Base-by-base conservation (phyloP, 805 yeast species). In the Wickerhamiella alocasiicola region DNA sequence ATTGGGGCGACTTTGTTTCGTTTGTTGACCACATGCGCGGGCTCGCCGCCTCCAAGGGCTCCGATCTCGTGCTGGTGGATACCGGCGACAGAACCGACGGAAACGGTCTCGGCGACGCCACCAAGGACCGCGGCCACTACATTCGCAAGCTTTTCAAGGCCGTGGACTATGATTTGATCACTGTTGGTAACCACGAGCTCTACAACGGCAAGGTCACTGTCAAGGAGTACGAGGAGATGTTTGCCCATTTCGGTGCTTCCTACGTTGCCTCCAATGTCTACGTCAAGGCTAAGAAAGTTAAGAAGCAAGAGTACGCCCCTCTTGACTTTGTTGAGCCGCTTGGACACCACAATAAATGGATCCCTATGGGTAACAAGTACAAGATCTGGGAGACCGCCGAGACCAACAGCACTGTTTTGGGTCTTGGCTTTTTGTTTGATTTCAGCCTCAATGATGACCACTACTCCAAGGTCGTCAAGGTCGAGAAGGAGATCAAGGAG, bases 71-170 rank as follows among this genome's bases (percentile, higher is more conserved):
- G 2, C 46, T 83, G 3, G 68, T 87, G 1, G 96, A 87, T 55
- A 74, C 91, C 0, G 96, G 96, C 6, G 96, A 87, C 60, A 75
- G 82, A 48, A 94, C 81, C 51, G 96, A 87, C 60, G 96, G 96
- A 3, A 87, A 84, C 55, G 96, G 96, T 0, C 62, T 84, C 12
- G 40, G 48, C 26, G 96, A 87, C 60, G 75, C 78, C 11, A 76
- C 93, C 0, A 45, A 26, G 3, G 80, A 83, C 2, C 79, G 78
- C 53, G 95, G 95, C 0, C 50, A 59, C 6, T 56, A 64, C 16
- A 70, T 85, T 1, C 67, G 74, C 23, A 65, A 69, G 1, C 68
- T 85, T 0, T 82, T 85, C 56, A 68, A 71, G 47, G 61, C 47
- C 44, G 51, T 71, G 43, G 76, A 78, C 43, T 83, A 78, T 51